Base-by-base conservation (phyloP, 176 grass and related monocot species). In the Pharus latifolius region DNA sequence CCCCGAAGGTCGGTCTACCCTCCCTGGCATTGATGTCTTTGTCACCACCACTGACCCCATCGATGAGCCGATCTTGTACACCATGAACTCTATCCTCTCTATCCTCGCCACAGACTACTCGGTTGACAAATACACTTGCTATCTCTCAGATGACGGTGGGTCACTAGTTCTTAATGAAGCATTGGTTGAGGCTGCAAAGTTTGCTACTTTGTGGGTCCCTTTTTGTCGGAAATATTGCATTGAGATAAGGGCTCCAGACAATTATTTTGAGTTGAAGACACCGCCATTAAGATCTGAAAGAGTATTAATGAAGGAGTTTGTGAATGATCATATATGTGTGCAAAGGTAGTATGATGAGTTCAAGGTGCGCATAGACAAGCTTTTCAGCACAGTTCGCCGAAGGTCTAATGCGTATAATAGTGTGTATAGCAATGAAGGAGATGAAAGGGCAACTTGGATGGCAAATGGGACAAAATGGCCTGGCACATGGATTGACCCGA, bases 41-140 rank as follows among this genome's bases (percentile, higher is more conserved):
- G 45, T 82, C 45, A 75, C 63, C 26, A 82, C 80, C 0, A 45
- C 72, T 0, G 30, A 68, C 46, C 54, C 80, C 0, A 1, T 24
- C 0, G 64, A 76, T 0, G 80, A 82, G 63, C 80, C 71, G 1
- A 5, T 69, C 15, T 7, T 82, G 20, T 68, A 27, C 63, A 82
- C 80, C 0, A 69, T 75, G 72, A 82, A 82, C 11, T 69, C 63
- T 45, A 12, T 82, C 22, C 80, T 82, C 14, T 82, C 80, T 8
- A 53, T 82, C 63, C 63, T 82, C 5, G 64, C 80, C 10, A 31
- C 46, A 0, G 80, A 82, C 17, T 82, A 82, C 47, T 71, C 63
- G 0, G 27, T 37, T 0, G 54, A 76, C 0, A 54, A 6, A 22
- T 27, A 16, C 9, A 1, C 47, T 1, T 76, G 80, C 16, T 83